phyloP scores from a whole-genome alignment of 2,329 filamentous ascomycete genomes.

The Venturia oleaginea region DNA sequence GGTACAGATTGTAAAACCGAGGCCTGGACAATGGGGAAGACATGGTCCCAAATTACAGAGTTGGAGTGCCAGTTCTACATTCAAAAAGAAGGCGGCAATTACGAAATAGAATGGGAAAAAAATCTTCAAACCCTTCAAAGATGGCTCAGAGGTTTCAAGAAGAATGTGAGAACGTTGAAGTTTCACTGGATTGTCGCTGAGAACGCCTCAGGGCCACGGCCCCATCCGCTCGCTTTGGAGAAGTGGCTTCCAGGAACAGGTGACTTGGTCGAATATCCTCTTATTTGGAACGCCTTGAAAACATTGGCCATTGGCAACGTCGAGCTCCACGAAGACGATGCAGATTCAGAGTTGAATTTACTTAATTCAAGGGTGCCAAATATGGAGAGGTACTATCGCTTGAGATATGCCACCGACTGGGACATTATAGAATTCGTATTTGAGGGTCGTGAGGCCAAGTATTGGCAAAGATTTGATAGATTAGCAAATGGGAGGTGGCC shows the following conservation, averaged over 20 bases:
- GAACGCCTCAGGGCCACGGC: neutral
- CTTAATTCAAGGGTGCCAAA: neutral
- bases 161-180: neutral
- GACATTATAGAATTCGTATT: neutral
- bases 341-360: neutral
- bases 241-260: neutral
- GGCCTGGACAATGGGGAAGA: neutral
- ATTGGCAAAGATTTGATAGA: neutral
- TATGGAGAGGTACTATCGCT: neutral
- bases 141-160: slow-evolving; percentile 1
- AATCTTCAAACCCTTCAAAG: neutral
- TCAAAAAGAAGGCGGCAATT: neutral
- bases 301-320: neutral
- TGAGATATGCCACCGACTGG: neutral
- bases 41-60: neutral
- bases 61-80: neutral
- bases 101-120: neutral
- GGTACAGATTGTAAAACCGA: neutral
- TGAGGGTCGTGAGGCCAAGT: neutral
- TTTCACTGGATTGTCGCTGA: neutral
- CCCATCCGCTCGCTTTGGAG: neutral
- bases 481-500: neutral
- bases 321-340: neutral
- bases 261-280: neutral
- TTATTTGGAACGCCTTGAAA: neutral